phyloP scores from a whole-genome alignment of 805 yeast species.

The Nakazawaea sp. region DNA sequence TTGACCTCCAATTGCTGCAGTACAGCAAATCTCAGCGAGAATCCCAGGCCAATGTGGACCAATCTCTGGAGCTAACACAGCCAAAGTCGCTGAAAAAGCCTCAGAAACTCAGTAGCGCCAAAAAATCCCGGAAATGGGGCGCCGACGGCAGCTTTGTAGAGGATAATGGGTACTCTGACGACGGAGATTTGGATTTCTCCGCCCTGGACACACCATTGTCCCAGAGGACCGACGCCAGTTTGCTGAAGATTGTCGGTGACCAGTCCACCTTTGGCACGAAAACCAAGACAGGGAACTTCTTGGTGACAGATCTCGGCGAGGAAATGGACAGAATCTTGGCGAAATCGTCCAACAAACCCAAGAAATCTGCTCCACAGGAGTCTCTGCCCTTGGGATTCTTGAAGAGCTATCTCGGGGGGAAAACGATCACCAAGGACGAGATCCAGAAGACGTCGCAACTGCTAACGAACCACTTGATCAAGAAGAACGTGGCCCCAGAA shows the following conservation, averaged over 20 bases:
- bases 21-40: constrained; percentile 14
- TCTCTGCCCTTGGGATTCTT: constrained; percentile 51
- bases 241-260: constrained; percentile 30
- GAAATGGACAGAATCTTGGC: constrained; percentile 37
- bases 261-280: constrained; percentile 33
- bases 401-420: constrained; percentile 60
- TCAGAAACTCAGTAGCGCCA: constrained; percentile 18
- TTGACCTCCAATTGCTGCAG: constrained; percentile 27
- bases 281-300: constrained; percentile 49
- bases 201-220: constrained; percentile 15
- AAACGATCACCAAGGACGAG: constrained; percentile 55
- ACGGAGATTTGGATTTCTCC: constrained; percentile 50
- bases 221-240: constrained; percentile 13
- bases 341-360: constrained; percentile 11
- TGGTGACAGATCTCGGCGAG: constrained; percentile 55
- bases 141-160: constrained; percentile 53
- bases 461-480: constrained; percentile 68
- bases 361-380: constrained; percentile 13
- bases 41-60: neutral
- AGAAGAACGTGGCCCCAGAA: constrained; percentile 87
- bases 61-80: neutral
- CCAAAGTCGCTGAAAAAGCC: constrained; percentile 11
- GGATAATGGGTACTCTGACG: constrained; percentile 27
- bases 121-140: constrained; percentile 58
- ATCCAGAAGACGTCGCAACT: constrained; percentile 57